A percentile compares a stretch with the other conserved stretches of the same genome.
Conservation (phyloP, 257 asterid genomes). For the Handroanthus guayacan region DNA sequence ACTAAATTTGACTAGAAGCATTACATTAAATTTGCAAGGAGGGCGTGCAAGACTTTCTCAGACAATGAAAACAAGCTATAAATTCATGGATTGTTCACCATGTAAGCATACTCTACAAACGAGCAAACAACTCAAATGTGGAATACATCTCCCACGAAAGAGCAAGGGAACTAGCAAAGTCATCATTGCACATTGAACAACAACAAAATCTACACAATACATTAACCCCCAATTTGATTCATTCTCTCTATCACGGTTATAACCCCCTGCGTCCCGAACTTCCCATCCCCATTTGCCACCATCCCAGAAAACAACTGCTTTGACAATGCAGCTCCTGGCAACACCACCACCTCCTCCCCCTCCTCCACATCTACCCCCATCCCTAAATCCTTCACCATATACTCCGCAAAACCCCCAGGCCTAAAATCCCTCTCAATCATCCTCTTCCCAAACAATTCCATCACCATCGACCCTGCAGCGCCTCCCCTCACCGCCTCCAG, state of each 20-base stretch:
- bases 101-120: background rate
- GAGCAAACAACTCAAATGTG: background rate
- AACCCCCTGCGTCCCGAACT: conserved; percentile 78
- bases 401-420: conserved; percentile 85
- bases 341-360: conserved; percentile 57
- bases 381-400: conserved; percentile 94
- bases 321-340: conserved; percentile 84
- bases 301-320: conserved; percentile 80
- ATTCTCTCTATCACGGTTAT: conserved; percentile 76
- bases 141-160: background rate
- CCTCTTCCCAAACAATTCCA: conserved; percentile 87
- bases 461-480: conserved; percentile 84
- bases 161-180: conserved; percentile 5
- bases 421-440: conserved; percentile 76
- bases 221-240: conserved; percentile 51
- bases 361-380: conserved; percentile 71
- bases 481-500: conserved; percentile 85
- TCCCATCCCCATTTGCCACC: conserved; percentile 91
- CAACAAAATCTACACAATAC: background rate
- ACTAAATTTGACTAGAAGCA: background rate
- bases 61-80: background rate
- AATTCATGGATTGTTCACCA: background rate
- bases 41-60: background rate
- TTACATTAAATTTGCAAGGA: background rate
- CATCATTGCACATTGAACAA: background rate